Conservation (phyloP, 2,329 filamentous ascomycete species). For the Exophiala sideris region DNA sequence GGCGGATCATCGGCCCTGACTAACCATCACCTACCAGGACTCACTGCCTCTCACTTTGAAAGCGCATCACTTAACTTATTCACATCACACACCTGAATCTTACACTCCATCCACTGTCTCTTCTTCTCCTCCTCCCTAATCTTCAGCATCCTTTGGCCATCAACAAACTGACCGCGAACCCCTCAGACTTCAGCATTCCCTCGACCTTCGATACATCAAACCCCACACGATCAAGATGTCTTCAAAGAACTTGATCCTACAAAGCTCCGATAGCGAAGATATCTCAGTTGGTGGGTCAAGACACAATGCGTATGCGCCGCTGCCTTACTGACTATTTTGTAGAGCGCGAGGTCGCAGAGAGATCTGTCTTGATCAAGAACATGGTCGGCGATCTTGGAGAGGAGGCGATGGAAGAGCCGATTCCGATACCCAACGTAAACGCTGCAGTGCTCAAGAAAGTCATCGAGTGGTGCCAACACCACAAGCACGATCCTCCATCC, state of each 20-base stretch:
- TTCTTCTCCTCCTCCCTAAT: not conserved
- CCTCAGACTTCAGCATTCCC: conserved; percentile 3
- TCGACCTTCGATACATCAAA: not conserved
- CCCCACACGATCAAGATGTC: conserved; percentile 26
- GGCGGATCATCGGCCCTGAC: not conserved
- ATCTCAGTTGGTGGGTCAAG: too few relatives aligned
- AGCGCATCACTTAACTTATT: not conserved
- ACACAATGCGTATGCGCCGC: too few relatives aligned
- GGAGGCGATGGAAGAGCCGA: conserved; percentile 59
- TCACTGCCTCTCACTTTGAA: not conserved
- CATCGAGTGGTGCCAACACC: conserved; percentile 95
- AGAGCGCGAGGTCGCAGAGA: conserved; percentile 84
- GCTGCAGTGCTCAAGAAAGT: conserved; percentile 93
- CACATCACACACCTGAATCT: not conserved
- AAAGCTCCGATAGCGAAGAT: conserved; percentile 50
- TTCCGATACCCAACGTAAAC: conserved; percentile 88
- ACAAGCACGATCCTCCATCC: conserved; percentile 82
- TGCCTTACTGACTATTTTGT: conserved; percentile 4
- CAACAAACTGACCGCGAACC: not conserved
- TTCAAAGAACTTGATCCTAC: conserved; percentile 41
- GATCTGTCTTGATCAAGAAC: conserved; percentile 95
- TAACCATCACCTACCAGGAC: not conserved
- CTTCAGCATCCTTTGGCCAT: not conserved
- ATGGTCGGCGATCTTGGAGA: conserved; percentile 91
- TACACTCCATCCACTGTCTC: not conserved